These are phyloP conservation scores for Fusarium transvaalense DNA, from an alignment of 2,329 filamentous ascomycete species.

Conservation along the genomic window DNA sequence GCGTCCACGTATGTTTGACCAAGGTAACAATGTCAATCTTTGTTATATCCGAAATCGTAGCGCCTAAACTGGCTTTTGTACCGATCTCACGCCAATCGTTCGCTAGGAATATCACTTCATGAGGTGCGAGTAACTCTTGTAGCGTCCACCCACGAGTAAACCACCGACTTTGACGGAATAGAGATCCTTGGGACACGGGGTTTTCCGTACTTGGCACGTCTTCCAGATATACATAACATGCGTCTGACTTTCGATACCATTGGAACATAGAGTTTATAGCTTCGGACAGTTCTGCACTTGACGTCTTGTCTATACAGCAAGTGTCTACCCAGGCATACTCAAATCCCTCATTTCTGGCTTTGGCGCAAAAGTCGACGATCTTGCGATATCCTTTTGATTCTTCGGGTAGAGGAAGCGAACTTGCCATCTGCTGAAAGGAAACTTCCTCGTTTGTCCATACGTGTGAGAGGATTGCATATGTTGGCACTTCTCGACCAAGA, in stretches of 20 bases:
- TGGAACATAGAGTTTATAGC: conserved; percentile 22
- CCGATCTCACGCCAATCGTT: conserved; percentile 9
- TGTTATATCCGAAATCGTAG: background rate
- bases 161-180: conserved; percentile 18
- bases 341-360: conserved; percentile 19
- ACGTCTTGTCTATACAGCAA: conserved; percentile 27
- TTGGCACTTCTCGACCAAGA: conserved; percentile 1
- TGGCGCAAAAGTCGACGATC: conserved; percentile 18
- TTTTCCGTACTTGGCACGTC: conserved; percentile 1
- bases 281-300: conserved; percentile 18
- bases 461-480: conserved; percentile 19
- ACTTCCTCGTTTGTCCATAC: conserved; percentile 20
- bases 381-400: conserved; percentile 13
- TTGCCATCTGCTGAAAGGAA: conserved; percentile 1
- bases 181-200: background rate
- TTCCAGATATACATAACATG: conserved; percentile 14
- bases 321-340: conserved; percentile 25
- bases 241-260: conserved; percentile 13
- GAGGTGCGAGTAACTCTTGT: conserved; percentile 15
- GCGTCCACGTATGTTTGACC: conserved; percentile 9
- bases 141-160: conserved; percentile 21
- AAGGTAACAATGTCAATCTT: conserved; percentile 17
- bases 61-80: background rate
- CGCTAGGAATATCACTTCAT: conserved; percentile 19
- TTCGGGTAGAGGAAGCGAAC: background rate